Percentiles rank a stretch among this genome's conserved stretches.
These are phyloP conservation scores for Ceratobasidium theobromae DNA, from an alignment of 1,284 basidiomycete genomes.

Conservation along the genomic window DNA sequence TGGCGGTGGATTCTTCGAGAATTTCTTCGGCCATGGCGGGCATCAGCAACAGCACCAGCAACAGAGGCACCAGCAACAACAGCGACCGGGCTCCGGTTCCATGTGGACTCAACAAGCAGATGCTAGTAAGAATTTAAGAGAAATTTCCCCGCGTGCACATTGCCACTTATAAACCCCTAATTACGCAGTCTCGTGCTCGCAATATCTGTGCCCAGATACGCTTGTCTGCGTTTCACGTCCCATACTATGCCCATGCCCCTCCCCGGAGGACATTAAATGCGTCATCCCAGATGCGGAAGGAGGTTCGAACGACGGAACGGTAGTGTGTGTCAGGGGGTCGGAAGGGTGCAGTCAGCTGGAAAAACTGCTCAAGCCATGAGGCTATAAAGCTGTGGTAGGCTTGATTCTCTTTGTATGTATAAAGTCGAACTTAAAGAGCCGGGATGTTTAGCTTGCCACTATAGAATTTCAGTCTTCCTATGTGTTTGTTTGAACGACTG, in stretches of 20 bases:
- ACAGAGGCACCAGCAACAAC: constrained; percentile 25
- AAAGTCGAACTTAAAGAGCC: neutral
- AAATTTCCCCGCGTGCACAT: neutral
- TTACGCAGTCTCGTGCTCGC: constrained; percentile 27
- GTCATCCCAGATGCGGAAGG: constrained; percentile 34
- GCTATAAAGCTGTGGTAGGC: neutral
- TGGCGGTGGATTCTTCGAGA: constrained; percentile 34
- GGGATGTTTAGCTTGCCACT: neutral
- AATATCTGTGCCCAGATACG: constrained; percentile 35
- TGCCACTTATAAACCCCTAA: neutral
- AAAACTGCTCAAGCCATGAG: constrained; percentile 31
- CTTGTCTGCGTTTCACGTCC: constrained; percentile 34
- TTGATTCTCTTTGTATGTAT: neutral
- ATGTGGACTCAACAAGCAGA: constrained; percentile 34
- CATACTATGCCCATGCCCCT: constrained; percentile 34
- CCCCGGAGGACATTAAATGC: constrained; percentile 35
- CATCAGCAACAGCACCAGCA: constrained; percentile 31
- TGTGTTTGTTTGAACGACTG: too few relatives aligned
- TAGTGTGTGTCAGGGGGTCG: constrained; percentile 34
- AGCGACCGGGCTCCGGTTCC: constrained; percentile 8
- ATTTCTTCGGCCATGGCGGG: constrained; percentile 26
- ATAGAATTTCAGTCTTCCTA: neutral
- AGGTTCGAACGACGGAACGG: constrained; percentile 31
- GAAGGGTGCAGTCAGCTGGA: constrained; percentile 32
- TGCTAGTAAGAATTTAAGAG: constrained; percentile 20